Percentiles rank a stretch among this genome's conserved stretches.
Evolutionary conservation across 768 basidiomycete species (phyloP).

Genomic region (Dentipellis fragilis): DNA sequence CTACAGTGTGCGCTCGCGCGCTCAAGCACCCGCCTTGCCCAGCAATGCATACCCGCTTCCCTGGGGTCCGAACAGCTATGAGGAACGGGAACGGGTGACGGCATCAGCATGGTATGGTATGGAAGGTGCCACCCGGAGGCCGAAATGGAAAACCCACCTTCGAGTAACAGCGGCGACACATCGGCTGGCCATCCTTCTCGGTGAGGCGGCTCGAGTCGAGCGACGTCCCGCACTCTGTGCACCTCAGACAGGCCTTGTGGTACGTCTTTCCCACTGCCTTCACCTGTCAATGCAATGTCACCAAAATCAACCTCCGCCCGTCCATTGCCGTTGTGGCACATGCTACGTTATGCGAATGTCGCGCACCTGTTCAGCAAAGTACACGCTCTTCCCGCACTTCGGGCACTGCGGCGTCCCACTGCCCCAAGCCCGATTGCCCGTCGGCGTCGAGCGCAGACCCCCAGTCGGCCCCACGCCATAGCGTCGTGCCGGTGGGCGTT

Average conservation of each 20-base stretch:
- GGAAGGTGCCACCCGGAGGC: neutral
- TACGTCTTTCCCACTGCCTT: slow-evolving; percentile 76
- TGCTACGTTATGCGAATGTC: neutral
- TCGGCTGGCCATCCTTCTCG: slow-evolving; percentile 66
- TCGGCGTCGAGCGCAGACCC: slow-evolving; percentile 16
- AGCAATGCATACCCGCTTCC: slow-evolving; percentile 70
- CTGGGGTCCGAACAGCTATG: slow-evolving; percentile 61
- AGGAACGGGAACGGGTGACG: neutral
- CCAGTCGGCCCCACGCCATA: slow-evolving; percentile 47
- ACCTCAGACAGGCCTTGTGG: slow-evolving; percentile 72
- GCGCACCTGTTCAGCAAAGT: slow-evolving; percentile 74
- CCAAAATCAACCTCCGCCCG: neutral
- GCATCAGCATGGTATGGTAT: neutral
- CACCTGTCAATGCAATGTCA: slow-evolving; percentile 31
- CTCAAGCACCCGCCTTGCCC: slow-evolving; percentile 30
- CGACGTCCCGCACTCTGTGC: slow-evolving; percentile 54
- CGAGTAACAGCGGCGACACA: slow-evolving; percentile 64
- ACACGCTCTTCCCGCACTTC: slow-evolving; percentile 65
- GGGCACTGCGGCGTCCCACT: slow-evolving; percentile 53
- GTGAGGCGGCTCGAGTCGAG: slow-evolving; percentile 67
- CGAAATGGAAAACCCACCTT: slow-evolving; percentile 32
- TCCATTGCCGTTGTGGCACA: neutral
- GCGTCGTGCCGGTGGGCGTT: slow-evolving; percentile 51
- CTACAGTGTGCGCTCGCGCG: neutral
- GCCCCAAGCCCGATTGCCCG: slow-evolving; percentile 36